phyloP scores from a whole-genome alignment of 2,329 filamentous ascomycete species.

The Fusarium aywerte region DNA sequence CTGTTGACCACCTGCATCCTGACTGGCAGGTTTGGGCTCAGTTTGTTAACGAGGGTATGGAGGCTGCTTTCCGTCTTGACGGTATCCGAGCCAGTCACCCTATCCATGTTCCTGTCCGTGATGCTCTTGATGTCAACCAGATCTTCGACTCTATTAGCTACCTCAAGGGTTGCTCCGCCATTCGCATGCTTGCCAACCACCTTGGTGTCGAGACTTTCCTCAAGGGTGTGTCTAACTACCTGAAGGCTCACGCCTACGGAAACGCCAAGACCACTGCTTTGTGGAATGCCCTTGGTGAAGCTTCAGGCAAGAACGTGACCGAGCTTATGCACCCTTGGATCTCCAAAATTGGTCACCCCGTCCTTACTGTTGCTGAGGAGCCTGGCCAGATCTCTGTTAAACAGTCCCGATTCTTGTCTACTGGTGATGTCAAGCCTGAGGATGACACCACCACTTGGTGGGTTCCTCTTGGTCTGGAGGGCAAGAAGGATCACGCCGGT shows the following conservation, averaged over 20 bases:
- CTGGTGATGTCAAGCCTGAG: conserved; percentile 88
- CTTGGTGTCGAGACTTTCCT: conserved; percentile 90
- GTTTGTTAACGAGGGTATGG: conserved; percentile 94
- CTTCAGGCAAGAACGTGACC: conserved; percentile 87
- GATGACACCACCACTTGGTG: conserved; percentile 96
- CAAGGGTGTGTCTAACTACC: conserved; percentile 87
- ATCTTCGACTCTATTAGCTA: conserved; percentile 98
- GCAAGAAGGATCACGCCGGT: conserved; percentile 72
- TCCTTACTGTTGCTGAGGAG: conserved; percentile 86
- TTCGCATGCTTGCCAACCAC: conserved; percentile 94
- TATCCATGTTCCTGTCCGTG: conserved; percentile 93
- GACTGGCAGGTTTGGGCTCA: conserved; percentile 99
- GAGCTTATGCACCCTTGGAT: conserved; percentile 96
- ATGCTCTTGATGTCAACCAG: conserved; percentile 95
- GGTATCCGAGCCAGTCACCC: conserved; percentile 91
- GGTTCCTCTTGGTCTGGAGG: conserved; percentile 88
- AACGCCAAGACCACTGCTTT: conserved; percentile 92
- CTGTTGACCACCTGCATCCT: conserved; percentile 89
- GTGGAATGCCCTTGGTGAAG: conserved; percentile 88
- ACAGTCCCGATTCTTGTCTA: conserved; percentile 90
- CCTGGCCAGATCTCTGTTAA: conserved; percentile 82
- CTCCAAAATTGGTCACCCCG: conserved; percentile 91
- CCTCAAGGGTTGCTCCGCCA: conserved; percentile 93
- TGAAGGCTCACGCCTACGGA: conserved; percentile 87
- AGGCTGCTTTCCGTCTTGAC: conserved; percentile 90